A percentile compares a stretch with the other conserved stretches of the same genome.
Evolutionary conservation across 208 protist genomes (phyloP).

Genomic region (Leishmania arabica): DNA sequence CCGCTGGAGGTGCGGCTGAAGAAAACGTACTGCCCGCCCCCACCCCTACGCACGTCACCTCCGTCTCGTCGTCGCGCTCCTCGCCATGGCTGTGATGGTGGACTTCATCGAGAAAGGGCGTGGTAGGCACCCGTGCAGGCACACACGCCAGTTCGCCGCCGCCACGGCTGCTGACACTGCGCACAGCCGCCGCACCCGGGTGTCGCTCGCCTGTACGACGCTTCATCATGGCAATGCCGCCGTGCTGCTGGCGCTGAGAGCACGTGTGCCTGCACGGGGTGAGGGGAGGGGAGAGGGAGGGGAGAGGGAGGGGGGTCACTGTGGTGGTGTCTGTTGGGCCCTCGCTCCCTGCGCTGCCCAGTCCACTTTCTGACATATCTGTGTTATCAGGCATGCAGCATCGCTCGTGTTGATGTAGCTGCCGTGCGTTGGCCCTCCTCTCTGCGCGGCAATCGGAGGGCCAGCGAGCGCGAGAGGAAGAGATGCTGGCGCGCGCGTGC

Average conservation of each 20-base stretch:
- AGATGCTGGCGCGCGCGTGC: background rate
- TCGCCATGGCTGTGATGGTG: background rate
- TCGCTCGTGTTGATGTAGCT: background rate
- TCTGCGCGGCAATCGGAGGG: background rate
- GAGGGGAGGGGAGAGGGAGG: background rate
- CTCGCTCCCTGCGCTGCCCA: background rate
- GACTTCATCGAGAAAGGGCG: background rate
- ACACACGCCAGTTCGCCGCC: background rate
- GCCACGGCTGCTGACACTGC: background rate
- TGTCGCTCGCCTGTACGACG: background rate
- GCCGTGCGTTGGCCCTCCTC: background rate
- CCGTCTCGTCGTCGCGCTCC: background rate
- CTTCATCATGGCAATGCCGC: background rate
- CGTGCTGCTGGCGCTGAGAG: background rate
- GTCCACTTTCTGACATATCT: background rate
- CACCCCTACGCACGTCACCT: background rate
- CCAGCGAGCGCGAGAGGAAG: background rate
- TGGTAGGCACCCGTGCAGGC: too few species aligned
- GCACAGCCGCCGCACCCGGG: too few species aligned
- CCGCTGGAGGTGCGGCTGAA: background rate
- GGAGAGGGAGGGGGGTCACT: too few species aligned
- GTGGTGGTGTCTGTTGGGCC: background rate
- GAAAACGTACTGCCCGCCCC: too few species aligned
- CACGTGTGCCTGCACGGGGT: background rate
- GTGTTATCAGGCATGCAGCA: background rate